Conservation (phyloP, 805 yeast genomes). For the Maudiozyma bulderi region DNA sequence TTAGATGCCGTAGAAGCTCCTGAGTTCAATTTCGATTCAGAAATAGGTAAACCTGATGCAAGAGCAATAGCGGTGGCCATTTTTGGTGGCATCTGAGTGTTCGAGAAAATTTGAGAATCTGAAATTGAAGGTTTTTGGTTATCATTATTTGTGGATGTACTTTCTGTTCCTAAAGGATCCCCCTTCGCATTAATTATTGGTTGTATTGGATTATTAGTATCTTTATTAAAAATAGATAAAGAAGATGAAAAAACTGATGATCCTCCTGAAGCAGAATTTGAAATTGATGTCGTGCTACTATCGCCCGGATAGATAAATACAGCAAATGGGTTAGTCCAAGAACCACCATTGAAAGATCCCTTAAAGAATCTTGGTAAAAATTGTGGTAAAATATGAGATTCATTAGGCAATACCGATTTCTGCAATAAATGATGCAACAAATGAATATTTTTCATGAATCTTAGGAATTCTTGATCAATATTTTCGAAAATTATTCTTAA, state of each 20-base stretch:
- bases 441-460: conserved; percentile 23
- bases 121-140: not conserved
- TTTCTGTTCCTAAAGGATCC: not conserved
- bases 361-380: conserved; percentile 59
- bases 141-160: not conserved
- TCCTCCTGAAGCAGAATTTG: not conserved
- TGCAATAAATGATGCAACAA: conserved; percentile 23
- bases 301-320: conserved; percentile 8
- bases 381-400: conserved; percentile 40
- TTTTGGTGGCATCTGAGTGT: conserved; percentile 9
- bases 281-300: conserved; percentile 1
- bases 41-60: conserved; percentile 11
- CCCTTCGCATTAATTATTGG: not conserved
- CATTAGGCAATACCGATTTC: conserved; percentile 13
- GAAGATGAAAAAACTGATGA: conserved; percentile 1
- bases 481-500: conserved; percentile 7
- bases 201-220: not conserved
- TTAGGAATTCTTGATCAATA: conserved; percentile 24
- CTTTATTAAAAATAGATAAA: not conserved
- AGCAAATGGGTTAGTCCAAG: conserved; percentile 64
- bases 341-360: conserved; percentile 67
- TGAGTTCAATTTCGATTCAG: conserved; percentile 1
- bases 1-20: not conserved
- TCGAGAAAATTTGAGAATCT: not conserved
- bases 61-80: conserved; percentile 18